Conservation (phyloP, 2,329 filamentous ascomycete species). For the Gliomastix tumulicola region DNA sequence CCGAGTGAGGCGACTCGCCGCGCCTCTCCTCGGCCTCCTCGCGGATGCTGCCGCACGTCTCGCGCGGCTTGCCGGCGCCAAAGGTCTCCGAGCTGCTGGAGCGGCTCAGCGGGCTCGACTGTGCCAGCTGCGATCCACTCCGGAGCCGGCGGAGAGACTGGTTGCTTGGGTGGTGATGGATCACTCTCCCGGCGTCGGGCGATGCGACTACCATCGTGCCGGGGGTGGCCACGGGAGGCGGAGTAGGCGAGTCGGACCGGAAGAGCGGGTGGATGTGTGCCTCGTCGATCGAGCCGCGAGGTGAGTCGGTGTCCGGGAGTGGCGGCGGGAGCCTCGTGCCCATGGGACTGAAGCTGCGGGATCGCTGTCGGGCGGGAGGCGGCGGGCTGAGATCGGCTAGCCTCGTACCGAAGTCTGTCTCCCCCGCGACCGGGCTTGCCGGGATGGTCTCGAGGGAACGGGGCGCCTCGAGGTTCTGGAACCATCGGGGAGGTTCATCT, state of each 20-base stretch:
- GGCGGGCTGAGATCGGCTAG: conserved; percentile 49
- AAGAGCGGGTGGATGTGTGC: conserved; percentile 74
- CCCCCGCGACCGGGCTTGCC: conserved; percentile 39
- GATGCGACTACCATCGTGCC: conserved; percentile 67
- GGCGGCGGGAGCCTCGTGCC: too few species aligned
- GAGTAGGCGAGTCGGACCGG: conserved; percentile 60
- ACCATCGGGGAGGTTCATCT: conserved; percentile 12
- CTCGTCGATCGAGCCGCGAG: conserved; percentile 35
- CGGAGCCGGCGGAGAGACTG: conserved; percentile 46
- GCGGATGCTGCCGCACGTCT: conserved; percentile 12
- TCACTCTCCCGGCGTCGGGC: conserved; percentile 59
- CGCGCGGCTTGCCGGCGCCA: conserved; percentile 32
- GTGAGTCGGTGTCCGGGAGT: conserved; percentile 26
- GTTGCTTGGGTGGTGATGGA: conserved; percentile 45
- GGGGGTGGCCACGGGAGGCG: conserved; percentile 56
- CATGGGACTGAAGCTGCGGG: conserved; percentile 32
- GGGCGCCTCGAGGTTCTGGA: too few species aligned
- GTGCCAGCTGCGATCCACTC: conserved; percentile 44
- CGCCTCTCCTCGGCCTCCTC: conserved; percentile 26
- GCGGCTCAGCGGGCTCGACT: conserved; percentile 38
- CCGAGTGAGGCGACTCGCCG: conserved; percentile 53
- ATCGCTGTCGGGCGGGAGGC: conserved; percentile 29
- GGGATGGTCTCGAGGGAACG: conserved; percentile 66
- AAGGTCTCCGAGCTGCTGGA: conserved; percentile 41
- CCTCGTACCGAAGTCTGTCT: background rate